These are phyloP conservation scores for Phytophthora megakarya DNA, from an alignment of 352 stramenopile species.

Conservation along the genomic window DNA sequence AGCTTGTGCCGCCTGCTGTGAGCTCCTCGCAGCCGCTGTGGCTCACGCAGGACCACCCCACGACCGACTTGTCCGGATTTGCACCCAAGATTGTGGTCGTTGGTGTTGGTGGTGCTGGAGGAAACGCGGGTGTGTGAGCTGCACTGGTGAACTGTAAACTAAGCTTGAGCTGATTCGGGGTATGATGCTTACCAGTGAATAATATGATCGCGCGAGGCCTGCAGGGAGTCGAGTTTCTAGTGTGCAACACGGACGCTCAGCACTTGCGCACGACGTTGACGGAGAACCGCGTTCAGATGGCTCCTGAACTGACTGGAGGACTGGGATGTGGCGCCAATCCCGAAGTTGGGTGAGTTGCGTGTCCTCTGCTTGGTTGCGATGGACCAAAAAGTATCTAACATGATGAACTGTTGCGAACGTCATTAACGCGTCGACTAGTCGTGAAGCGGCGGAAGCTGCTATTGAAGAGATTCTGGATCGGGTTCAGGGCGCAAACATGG, in stretches of 20 bases:
- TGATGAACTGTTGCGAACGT: neutral
- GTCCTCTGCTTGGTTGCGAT: neutral
- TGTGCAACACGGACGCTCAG: constrained; percentile 93
- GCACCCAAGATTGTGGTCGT: constrained; percentile 89
- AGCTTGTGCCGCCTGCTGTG: constrained; percentile 47
- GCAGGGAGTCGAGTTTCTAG: constrained; percentile 86
- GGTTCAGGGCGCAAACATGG: constrained; percentile 87
- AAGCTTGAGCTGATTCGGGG: neutral
- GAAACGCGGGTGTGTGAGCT: constrained; percentile 69
- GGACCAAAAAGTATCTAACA: neutral
- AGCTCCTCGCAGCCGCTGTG: constrained; percentile 76
- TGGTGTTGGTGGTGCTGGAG: constrained; percentile 85
- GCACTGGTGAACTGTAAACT: neutral
- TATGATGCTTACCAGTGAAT: constrained; percentile 60
- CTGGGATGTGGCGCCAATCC: constrained; percentile 84
- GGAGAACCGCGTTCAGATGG: constrained; percentile 92
- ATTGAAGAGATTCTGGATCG: constrained; percentile 89
- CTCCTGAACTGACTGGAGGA: constrained; percentile 82
- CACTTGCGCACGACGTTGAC: constrained; percentile 90
- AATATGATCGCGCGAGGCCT: constrained; percentile 89
- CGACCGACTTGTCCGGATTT: constrained; percentile 71
- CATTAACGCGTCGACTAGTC: constrained; percentile 37
- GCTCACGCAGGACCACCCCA: constrained; percentile 70
- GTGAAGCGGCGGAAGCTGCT: constrained; percentile 72
- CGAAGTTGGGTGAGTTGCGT: constrained; percentile 60